These are phyloP conservation scores for Asclepias syriaca DNA, from an alignment of 257 asterid species.

Conservation along the genomic window DNA sequence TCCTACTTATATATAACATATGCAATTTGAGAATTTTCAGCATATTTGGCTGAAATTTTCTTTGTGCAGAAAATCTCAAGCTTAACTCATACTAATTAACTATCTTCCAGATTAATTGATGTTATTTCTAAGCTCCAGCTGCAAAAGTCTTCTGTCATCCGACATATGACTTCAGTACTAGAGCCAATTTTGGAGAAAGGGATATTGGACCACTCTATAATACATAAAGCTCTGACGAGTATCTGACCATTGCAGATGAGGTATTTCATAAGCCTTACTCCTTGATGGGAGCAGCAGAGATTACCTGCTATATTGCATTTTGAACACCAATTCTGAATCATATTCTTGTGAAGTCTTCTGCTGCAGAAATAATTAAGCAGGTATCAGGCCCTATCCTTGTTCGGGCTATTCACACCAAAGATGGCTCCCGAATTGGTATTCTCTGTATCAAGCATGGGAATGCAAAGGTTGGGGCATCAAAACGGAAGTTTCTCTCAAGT, in stretches of 20 bases:
- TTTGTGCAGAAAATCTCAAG: background rate
- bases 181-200: slow-evolving; percentile 91
- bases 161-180: slow-evolving; percentile 79
- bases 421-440: slow-evolving; percentile 71
- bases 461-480: slow-evolving; percentile 60
- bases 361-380: slow-evolving; percentile 75
- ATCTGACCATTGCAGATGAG: slow-evolving; percentile 68
- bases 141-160: slow-evolving; percentile 67
- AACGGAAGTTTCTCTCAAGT: background rate
- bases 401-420: slow-evolving; percentile 85
- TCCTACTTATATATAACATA: background rate
- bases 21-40: background rate
- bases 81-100: background rate
- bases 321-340: slow-evolving; percentile 30
- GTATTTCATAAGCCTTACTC: slow-evolving; percentile 30
- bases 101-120: slow-evolving; percentile 59
- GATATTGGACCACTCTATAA: slow-evolving; percentile 84
- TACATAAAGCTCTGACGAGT: slow-evolving; percentile 76
- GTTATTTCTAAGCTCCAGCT: slow-evolving; percentile 67
- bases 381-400: slow-evolving; percentile 58
- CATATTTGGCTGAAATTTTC: background rate
- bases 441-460: slow-evolving; percentile 86
- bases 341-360: slow-evolving; percentile 63
- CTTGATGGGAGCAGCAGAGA: slow-evolving; percentile 1
- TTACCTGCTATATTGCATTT: background rate